Evolutionary conservation across 139 green algal species (phyloP), one percentile per base, ranked within the genome.

Genomic region (Chlorella sp.): DNA sequence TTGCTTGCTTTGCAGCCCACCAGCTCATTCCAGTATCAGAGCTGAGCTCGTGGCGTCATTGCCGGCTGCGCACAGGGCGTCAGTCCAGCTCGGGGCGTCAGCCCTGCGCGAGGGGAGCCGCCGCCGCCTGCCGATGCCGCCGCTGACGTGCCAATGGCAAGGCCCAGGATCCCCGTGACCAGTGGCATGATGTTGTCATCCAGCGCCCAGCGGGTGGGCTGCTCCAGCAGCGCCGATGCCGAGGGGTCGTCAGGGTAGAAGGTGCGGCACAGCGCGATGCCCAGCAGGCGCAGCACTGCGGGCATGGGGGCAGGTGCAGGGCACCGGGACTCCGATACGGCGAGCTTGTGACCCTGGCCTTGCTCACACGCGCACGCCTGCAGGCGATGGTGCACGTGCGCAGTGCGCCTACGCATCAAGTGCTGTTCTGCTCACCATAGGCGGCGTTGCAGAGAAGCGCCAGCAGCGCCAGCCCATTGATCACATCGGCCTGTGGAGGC

Each of bases 401-500:
- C n/a, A n/a, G n/a, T n/a, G n/a, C n/a, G n/a, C n/a, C n/a, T n/a
- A n/a, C n/a, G n/a, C n/a, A n/a, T n/a, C n/a, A n/a, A n/a, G n/a
- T n/a, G n/a, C n/a, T n/a, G n/a, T n/a, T n/a, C 9, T 60, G 13
- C 81, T 68, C 72, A 86, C 82, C 82, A 44, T 86, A 86, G 3
- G 56, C 36, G 4, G 82, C 72, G 43, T 86, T 86, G 72, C 69
- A 65, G 34, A 81, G 38, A 40, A 81, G 41, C 0, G 82, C 58
- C 32, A 86, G 38, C 32, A 81, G 78, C 16, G 82, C 72, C 22
- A 86, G 56, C 32, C 40, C 72, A 19, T 56, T 64, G 32, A 81
- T 81, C 36, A 65, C 40, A 41, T 86, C 82, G 20, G 56, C 67
- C 46, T 76, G n/a, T n/a, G n/a, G n/a, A n/a, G n/a, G n/a, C n/a